Conservation (phyloP, 2,329 filamentous ascomycete species). For the Trichoderma sp. region DNA sequence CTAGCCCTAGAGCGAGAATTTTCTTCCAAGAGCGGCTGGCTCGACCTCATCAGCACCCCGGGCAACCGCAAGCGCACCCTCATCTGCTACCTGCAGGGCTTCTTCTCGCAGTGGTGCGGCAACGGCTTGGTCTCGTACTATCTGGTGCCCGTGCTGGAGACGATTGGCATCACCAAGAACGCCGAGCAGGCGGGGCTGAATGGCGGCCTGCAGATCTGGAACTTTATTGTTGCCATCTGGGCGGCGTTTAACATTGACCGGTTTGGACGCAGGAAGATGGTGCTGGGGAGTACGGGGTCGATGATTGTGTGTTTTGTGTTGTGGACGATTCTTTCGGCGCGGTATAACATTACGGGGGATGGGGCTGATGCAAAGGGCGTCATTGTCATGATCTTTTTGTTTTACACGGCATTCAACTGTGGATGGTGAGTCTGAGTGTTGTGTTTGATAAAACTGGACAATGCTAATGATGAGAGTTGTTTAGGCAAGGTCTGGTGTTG, state of each 20-base stretch:
- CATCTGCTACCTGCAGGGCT: constrained; percentile 17
- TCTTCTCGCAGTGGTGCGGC: constrained; percentile 18
- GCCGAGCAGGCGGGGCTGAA: constrained; percentile 10
- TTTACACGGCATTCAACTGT: constrained; percentile 15
- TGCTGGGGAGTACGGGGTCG: constrained; percentile 7
- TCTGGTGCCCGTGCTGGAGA: constrained; percentile 16
- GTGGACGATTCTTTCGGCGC: constrained; percentile 11
- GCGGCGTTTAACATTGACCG: constrained; percentile 10
- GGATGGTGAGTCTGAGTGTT: constrained; percentile 7
- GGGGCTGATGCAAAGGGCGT: constrained; percentile 3
- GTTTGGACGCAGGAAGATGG: constrained; percentile 8
- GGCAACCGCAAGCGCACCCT: constrained; percentile 16
- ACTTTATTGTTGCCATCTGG: constrained; percentile 12
- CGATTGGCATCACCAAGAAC: constrained; percentile 16
- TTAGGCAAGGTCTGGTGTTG: constrained; percentile 49
- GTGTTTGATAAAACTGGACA: neutral
- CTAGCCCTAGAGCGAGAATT: constrained; percentile 6
- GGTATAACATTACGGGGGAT: neutral
- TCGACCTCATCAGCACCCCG: constrained; percentile 8
- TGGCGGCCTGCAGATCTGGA: constrained; percentile 15
- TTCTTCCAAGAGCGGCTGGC: constrained; percentile 1
- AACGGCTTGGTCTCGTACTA: constrained; percentile 16
- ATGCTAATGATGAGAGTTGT: neutral
- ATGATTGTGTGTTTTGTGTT: constrained; percentile 12
- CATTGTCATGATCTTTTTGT: constrained; percentile 19